These are phyloP conservation scores for Thelonectria blattea DNA, from an alignment of 2,329 filamentous ascomycete species.

Conservation along the genomic window DNA sequence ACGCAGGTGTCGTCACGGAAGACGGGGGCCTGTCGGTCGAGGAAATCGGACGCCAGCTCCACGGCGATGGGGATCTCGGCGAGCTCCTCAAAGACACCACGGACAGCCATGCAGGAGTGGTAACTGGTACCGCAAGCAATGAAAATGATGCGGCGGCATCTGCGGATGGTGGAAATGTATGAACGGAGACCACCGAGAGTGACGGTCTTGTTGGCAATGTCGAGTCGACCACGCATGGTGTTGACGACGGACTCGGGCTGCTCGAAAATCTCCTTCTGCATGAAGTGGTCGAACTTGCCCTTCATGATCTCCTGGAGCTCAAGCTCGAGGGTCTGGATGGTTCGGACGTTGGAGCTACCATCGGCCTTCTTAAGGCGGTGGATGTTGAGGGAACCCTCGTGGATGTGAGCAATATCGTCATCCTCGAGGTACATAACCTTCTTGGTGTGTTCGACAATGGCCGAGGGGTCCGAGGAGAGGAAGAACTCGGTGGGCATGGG, in stretches of 20 bases:
- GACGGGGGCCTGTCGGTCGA: constrained; percentile 93
- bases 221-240: constrained; percentile 98
- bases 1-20: constrained; percentile 99
- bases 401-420: constrained; percentile 99
- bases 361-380: constrained; percentile 97
- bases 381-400: constrained; percentile 98
- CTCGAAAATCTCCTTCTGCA: constrained; percentile 99
- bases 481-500: constrained; percentile 99
- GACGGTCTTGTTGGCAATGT: constrained; percentile 90
- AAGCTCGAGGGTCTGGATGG: constrained; percentile 97
- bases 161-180: constrained; percentile 95
- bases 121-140: constrained; percentile 98
- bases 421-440: constrained; percentile 99
- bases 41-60: constrained; percentile 96
- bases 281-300: constrained; percentile 99
- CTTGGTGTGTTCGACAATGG: constrained; percentile 99
- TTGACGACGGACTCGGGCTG: constrained; percentile 99
- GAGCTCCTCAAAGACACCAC: constrained; percentile 96
- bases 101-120: constrained; percentile 99
- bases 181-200: constrained; percentile 94
- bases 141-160: constrained; percentile 97
- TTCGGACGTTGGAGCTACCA: constrained; percentile 94
- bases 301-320: constrained; percentile 99
- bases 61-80: constrained; percentile 98
- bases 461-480: constrained; percentile 96